A percentile compares a stretch with the other conserved stretches of the same genome.
Evolutionary conservation across 192 early-diverging fungal species (phyloP).

Genomic region (Coemansia sp.): DNA sequence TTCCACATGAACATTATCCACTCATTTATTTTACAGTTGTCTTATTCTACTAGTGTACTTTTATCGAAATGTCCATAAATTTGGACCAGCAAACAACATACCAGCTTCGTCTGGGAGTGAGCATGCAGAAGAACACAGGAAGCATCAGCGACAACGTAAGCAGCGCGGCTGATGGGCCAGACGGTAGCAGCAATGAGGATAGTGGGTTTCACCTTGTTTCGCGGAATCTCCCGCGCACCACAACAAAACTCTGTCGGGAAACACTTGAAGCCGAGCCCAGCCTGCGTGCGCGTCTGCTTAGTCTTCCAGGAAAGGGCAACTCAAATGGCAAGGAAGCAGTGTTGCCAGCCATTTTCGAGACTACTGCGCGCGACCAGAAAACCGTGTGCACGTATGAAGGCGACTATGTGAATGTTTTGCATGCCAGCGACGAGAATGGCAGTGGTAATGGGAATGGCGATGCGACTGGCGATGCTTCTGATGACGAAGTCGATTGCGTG

Average conservation of each 20-base stretch:
- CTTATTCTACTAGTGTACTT: neutral
- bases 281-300: conserved; percentile 25
- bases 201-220: conserved; percentile 37
- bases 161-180: neutral
- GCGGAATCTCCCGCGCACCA: conserved; percentile 42
- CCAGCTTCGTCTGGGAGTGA: conserved; percentile 21
- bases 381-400: conserved; percentile 45
- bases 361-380: conserved; percentile 33
- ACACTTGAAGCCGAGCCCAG: conserved; percentile 34
- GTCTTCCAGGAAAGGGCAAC: neutral
- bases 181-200: conserved; percentile 9
- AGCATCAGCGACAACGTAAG: neutral
- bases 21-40: neutral
- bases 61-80: conserved; percentile 43
- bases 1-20: neutral
- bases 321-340: conserved; percentile 2
- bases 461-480: neutral
- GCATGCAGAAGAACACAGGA: conserved; percentile 10
- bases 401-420: conserved; percentile 27
- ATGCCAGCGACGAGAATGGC: neutral
- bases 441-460: neutral
- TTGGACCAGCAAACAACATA: conserved; percentile 45
- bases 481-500: conserved; percentile 37
- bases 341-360: conserved; percentile 27
- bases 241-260: conserved; percentile 45